Percentiles rank a stretch among this genome's conserved stretches.
These are phyloP conservation scores for Cornus suecica DNA, from an alignment of 148 eudicot species.

Conservation along the genomic window DNA sequence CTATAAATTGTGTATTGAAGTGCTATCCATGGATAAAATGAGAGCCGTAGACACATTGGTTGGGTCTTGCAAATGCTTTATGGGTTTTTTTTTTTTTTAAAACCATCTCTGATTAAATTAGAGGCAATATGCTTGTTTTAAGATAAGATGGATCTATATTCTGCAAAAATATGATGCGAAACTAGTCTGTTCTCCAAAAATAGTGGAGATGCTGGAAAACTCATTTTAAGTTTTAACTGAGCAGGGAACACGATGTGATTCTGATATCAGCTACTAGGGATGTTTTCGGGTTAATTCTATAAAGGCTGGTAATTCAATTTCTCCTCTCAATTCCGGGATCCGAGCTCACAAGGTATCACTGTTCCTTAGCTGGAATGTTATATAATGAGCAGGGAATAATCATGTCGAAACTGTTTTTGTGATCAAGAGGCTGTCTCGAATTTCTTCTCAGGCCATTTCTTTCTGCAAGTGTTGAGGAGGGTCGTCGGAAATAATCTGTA, in stretches of 20 bases:
- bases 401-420: background rate
- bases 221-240: slow-evolving; percentile 6
- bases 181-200: background rate
- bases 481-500: slow-evolving; percentile 24
- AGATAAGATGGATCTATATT: background rate
- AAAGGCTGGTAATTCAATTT: background rate
- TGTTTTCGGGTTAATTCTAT: background rate
- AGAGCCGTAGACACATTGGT: no score
- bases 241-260: slow-evolving; percentile 16
- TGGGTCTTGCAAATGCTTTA: no score
- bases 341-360: background rate
- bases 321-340: background rate
- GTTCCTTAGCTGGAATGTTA: background rate
- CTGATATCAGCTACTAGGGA: slow-evolving; percentile 8
- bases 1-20: no score
- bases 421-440: background rate
- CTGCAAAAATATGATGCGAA: background rate
- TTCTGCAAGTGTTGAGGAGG: slow-evolving; percentile 9
- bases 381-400: background rate
- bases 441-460: slow-evolving; percentile 11
- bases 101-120: no score
- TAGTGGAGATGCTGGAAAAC: slow-evolving; percentile 1
- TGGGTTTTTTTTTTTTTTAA: no score
- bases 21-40: no score
- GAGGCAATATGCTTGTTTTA: no score